Percentiles rank a stretch among this genome's conserved stretches.
phyloP scores from a whole-genome alignment of 139 green algal genomes.

The Desmodesmus armatus region DNA sequence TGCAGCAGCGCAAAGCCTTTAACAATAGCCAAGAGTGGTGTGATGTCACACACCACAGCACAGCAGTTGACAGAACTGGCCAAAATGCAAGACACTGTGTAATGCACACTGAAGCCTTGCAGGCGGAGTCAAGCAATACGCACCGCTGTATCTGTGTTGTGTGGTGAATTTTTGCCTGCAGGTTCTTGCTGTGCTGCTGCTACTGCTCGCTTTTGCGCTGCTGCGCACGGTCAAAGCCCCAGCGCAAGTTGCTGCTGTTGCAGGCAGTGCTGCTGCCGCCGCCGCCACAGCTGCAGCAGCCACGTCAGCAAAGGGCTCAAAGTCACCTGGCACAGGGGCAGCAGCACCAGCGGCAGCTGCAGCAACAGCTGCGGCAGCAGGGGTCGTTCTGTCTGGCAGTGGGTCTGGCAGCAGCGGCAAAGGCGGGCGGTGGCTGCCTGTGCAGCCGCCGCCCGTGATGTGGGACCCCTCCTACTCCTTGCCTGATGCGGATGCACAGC shows the following conservation, averaged over 20 bases:
- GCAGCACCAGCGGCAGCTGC: background rate
- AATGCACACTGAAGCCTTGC: too few relatives aligned
- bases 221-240: background rate
- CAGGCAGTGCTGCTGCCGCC: background rate
- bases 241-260: background rate
- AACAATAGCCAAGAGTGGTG: too few relatives aligned
- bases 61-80: too few relatives aligned
- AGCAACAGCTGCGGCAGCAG: conserved; percentile 18
- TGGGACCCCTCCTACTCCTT: too few relatives aligned
- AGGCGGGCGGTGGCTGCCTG: background rate
- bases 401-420: background rate
- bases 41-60: background rate
- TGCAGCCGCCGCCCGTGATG: background rate
- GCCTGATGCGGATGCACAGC: background rate
- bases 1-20: too few relatives aligned
- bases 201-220: conserved; percentile 26
- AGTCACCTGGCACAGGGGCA: background rate
- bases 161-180: too few relatives aligned
- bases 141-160: too few relatives aligned
- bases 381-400: background rate
- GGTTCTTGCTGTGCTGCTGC: too few relatives aligned
- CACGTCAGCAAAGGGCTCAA: background rate
- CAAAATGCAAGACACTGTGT: too few relatives aligned
- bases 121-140: too few relatives aligned
- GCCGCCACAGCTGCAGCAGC: background rate